Conservation (phyloP, 2,329 filamentous ascomycete species). For the Ilyonectria destructans region DNA sequence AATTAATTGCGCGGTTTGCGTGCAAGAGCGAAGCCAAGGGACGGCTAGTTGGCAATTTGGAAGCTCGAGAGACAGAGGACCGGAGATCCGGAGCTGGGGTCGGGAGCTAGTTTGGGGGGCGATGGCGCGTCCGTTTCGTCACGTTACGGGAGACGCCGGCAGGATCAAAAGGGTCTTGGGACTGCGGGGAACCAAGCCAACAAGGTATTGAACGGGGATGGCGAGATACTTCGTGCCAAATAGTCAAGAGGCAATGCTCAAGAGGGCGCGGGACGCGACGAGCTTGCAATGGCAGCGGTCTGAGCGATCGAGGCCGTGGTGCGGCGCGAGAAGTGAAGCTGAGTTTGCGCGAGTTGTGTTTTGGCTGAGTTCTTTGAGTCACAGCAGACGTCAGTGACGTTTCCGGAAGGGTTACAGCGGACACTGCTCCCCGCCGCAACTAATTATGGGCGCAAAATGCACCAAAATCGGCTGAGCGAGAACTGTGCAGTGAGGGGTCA, state of each 20-base stretch:
- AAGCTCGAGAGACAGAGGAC: constrained; percentile 18
- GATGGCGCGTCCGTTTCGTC: constrained; percentile 13
- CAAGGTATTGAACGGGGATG: not conserved
- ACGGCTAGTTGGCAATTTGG: not conserved
- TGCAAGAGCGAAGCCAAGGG: not conserved
- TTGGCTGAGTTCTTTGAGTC: constrained; percentile 28
- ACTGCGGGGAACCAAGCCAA: constrained; percentile 19
- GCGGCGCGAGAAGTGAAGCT: constrained; percentile 3
- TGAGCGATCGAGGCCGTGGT: constrained; percentile 1
- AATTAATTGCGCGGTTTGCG: not conserved
- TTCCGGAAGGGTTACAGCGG: constrained; percentile 16
- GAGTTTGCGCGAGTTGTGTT: constrained; percentile 16
- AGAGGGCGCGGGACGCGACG: not conserved
- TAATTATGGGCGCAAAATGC: constrained; percentile 13
- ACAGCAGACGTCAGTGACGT: constrained; percentile 18
- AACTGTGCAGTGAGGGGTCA: constrained; percentile 11
- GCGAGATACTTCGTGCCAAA: not conserved
- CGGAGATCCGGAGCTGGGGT: constrained; percentile 40
- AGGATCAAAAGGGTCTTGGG: constrained; percentile 16
- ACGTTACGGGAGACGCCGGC: constrained; percentile 15
- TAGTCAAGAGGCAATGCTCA: not conserved
- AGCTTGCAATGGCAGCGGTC: not conserved
- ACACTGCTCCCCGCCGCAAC: not conserved
- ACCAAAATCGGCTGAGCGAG: constrained; percentile 17
- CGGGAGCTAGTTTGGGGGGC: constrained; percentile 23